A percentile compares a stretch with the other conserved stretches of the same genome.
phyloP scores from a whole-genome alignment of 805 yeast species.

The Yamadazyma laniorum region DNA sequence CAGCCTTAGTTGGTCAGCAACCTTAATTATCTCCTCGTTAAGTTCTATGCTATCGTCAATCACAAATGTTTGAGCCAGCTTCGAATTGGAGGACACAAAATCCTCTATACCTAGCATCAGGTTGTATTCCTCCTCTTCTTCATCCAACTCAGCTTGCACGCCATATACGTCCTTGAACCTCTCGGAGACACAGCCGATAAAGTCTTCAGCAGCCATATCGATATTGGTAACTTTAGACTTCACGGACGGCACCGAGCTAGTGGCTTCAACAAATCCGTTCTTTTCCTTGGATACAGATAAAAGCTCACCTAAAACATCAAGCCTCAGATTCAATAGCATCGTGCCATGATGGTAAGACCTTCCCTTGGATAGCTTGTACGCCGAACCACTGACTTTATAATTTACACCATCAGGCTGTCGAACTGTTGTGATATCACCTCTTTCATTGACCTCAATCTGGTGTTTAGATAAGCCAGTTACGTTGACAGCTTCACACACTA shows the following conservation, averaged over 20 bases:
- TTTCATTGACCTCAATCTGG: conserved; percentile 53
- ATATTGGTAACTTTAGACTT: conserved; percentile 76
- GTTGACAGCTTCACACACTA: conserved; percentile 39
- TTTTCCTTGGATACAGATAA: conserved; percentile 47
- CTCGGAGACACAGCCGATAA: conserved; percentile 43
- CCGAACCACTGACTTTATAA: conserved; percentile 85
- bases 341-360: conserved; percentile 95
- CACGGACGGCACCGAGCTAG: conserved; percentile 69
- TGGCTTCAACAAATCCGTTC: conserved; percentile 43
- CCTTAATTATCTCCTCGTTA: conserved; percentile 40
- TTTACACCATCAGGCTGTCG: conserved; percentile 20
- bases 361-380: conserved; percentile 80
- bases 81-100: conserved; percentile 19
- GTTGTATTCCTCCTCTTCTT: conserved; percentile 27
- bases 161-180: conserved; percentile 41
- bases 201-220: conserved; percentile 41
- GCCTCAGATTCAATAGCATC: conserved; percentile 70
- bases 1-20: conserved; percentile 41
- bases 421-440: conserved; percentile 74
- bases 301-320: conserved; percentile 58
- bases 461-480: conserved; percentile 10
- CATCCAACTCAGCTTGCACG: background rate
- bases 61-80: conserved; percentile 16
- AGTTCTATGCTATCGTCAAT: conserved; percentile 26
- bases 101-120: conserved; percentile 34